Conservation (phyloP, 768 basidiomycete genomes). For the Pholiota molesta region DNA sequence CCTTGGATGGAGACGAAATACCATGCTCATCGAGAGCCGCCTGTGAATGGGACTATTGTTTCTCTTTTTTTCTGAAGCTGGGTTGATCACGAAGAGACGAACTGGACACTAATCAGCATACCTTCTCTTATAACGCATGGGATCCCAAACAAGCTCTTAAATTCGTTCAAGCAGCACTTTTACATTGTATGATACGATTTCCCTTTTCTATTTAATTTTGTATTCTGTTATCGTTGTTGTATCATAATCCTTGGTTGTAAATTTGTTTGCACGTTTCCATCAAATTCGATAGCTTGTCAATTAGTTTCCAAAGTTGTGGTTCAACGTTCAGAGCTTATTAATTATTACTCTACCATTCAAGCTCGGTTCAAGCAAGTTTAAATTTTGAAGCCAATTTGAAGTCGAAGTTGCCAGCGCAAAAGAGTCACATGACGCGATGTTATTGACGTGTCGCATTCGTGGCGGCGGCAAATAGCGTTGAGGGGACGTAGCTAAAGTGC, state of each 20-base stretch:
- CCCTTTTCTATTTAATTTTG: not conserved
- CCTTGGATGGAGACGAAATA: constrained; percentile 63
- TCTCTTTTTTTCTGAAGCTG: not conserved
- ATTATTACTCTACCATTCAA: too few species aligned
- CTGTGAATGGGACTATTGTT: constrained; percentile 18
- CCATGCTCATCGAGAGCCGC: constrained; percentile 40
- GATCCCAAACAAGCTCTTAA: not conserved
- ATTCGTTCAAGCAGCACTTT: not conserved
- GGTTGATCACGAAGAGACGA: not conserved
- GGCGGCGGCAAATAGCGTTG: not conserved
- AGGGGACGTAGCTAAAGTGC: constrained; percentile 10
- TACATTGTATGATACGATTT: not conserved
- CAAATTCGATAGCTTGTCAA: too few species aligned
- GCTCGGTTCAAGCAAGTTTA: too few species aligned
- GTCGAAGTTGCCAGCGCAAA: constrained; percentile 2
- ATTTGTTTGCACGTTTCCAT: not conserved
- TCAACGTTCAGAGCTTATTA: too few species aligned
- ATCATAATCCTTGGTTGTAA: not conserved
- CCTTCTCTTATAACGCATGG: not conserved
- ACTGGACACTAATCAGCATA: not conserved
- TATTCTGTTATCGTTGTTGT: not conserved
- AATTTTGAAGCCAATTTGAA: too few species aligned
- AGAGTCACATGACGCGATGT: constrained; percentile 1
- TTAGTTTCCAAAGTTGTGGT: too few species aligned
- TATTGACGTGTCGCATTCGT: constrained; percentile 13